Conservation (phyloP, 495 filamentous ascomycete genomes). For the Cudoniella acicularis region DNA sequence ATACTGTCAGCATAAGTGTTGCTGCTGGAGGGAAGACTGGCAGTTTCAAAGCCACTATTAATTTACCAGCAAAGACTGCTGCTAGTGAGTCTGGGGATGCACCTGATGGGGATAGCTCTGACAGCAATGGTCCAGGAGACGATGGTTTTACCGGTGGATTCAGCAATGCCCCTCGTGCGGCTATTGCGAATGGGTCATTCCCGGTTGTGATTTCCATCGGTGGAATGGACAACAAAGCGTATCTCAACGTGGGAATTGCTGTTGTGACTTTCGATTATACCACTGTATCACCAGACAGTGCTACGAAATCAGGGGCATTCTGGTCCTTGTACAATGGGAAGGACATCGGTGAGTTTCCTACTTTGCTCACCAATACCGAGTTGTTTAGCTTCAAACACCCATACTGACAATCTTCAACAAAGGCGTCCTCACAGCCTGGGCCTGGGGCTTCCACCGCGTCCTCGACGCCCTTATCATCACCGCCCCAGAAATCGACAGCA, state of each 20-base stretch:
- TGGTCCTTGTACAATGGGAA: constrained; percentile 49
- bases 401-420: neutral
- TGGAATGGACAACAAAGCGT: constrained; percentile 49
- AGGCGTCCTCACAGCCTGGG: constrained; percentile 50
- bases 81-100: constrained; percentile 31
- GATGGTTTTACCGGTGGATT: too few species aligned
- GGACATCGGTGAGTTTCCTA: constrained; percentile 40
- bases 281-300: constrained; percentile 46
- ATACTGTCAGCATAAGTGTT: constrained; percentile 42
- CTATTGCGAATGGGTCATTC: neutral
- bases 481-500: constrained; percentile 45
- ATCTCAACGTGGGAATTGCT: constrained; percentile 45
- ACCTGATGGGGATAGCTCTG: too few species aligned
- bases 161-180: too few species aligned
- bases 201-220: constrained; percentile 49
- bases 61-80: constrained; percentile 35
- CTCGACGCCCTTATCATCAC: constrained; percentile 48
- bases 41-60: constrained; percentile 40
- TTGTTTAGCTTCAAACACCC: neutral
- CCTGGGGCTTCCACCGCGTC: constrained; percentile 50
- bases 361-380: neutral
- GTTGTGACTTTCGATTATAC: constrained; percentile 50
- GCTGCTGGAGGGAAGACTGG: constrained; percentile 43
- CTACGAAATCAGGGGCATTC: constrained; percentile 46
- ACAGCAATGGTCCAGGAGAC: too few species aligned